Conservation (phyloP, 768 basidiomycete genomes). For the Mycena filopes region DNA sequence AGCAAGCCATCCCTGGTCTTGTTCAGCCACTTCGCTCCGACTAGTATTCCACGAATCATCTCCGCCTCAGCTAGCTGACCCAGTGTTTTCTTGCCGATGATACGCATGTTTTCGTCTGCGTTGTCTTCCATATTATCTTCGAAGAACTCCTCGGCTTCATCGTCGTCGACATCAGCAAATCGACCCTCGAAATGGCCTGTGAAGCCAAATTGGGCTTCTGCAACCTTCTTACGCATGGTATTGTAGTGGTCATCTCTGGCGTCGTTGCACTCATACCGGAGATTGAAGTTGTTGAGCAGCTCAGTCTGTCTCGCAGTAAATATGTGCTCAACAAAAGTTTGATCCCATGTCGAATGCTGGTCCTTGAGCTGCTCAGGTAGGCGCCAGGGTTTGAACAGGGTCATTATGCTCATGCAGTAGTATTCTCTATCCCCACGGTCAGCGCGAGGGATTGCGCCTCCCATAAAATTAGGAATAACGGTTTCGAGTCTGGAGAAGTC, state of each 20-base stretch:
- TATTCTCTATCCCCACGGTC: constrained; percentile 45
- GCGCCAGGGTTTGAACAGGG: constrained; percentile 42
- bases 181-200: background rate
- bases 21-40: background rate
- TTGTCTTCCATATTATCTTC: background rate
- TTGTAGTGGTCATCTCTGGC: constrained; percentile 42
- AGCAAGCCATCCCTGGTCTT: background rate
- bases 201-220: background rate
- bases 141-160: background rate
- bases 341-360: constrained; percentile 31
- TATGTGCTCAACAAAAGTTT: constrained; percentile 26
- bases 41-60: background rate
- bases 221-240: constrained; percentile 31
- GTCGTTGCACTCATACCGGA: constrained; percentile 44
- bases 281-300: constrained; percentile 40
- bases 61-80: background rate
- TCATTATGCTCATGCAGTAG: constrained; percentile 41
- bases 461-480: constrained; percentile 41
- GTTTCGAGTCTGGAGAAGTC: constrained; percentile 1
- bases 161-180: background rate
- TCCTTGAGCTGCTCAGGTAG: constrained; percentile 34
- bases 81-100: background rate
- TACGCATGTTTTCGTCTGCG: background rate
- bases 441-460: constrained; percentile 35
- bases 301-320: constrained; percentile 28